These are phyloP conservation scores for Plantago ovata DNA, from an alignment of 257 asterid genomes.

Conservation along the genomic window DNA sequence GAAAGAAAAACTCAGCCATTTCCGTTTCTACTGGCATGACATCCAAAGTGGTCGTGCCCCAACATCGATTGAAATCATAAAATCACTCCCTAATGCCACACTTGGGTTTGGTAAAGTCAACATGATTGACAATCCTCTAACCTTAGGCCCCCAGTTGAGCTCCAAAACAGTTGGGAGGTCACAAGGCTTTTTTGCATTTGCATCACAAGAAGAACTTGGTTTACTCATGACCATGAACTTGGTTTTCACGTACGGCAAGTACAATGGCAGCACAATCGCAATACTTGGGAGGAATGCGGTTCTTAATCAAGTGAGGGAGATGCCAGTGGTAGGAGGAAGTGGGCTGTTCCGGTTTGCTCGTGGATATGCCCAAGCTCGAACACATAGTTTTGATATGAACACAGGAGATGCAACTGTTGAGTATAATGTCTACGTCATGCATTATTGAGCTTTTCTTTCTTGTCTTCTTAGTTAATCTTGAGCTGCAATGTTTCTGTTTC, in stretches of 20 bases:
- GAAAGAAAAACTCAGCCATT: conserved; percentile 32
- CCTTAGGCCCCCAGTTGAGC: conserved; percentile 37
- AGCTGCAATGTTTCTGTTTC: too few relatives aligned
- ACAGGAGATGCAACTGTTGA: conserved; percentile 60
- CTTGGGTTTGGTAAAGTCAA: conserved; percentile 31
- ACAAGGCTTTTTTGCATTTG: conserved; percentile 50
- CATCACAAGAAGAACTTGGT: conserved; percentile 30
- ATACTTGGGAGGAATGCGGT: conserved; percentile 53
- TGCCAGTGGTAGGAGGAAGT: conserved; percentile 71
- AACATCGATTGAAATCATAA: conserved; percentile 25
- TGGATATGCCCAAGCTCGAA: conserved; percentile 59
- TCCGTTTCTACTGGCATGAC: conserved; percentile 51
- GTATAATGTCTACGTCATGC: conserved; percentile 48
- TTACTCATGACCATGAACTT: conserved; percentile 58
- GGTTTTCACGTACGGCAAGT: conserved; percentile 38
- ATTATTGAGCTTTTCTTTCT: conserved; percentile 30
- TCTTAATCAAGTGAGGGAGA: conserved; percentile 39
- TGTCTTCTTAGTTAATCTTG: not conserved
- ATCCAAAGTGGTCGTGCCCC: conserved; percentile 27
- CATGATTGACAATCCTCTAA: conserved; percentile 57
- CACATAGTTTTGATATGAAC: conserved; percentile 33
- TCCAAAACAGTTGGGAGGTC: conserved; percentile 49
- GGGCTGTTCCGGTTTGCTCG: conserved; percentile 64
- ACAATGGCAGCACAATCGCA: conserved; percentile 52
- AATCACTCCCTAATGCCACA: conserved; percentile 4